Evolutionary conservation across 2,329 filamentous ascomycete species (phyloP), one percentile per base, ranked within the genome.

Genomic region (Lachnellula suecica): DNA sequence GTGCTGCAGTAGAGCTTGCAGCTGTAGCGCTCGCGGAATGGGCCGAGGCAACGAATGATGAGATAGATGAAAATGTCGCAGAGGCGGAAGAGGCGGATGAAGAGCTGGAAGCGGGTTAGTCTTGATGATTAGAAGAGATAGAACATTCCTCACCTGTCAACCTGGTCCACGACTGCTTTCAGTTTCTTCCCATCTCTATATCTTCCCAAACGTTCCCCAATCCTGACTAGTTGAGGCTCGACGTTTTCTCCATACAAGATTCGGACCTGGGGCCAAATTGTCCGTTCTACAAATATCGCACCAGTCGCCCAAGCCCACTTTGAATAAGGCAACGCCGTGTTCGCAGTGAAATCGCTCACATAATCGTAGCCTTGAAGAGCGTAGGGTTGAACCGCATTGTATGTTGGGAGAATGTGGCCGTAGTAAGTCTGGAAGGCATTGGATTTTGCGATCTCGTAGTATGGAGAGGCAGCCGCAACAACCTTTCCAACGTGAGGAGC

Each of bases 181-280:
- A 87, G 62, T 60, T 82, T 84, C 66, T 82, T 83, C 19, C 82
- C 82, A 62, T 82, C 77, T 20, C 78, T 71, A 52, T 91, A 89
- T 44, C 88, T 79, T 37, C 91, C 92, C 10, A 99, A 80, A 42
- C 92, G 85, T 73, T 97, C 88, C 11, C 90, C 89, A 64, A 99
- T 97, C 63, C 91, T 90, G 51, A 93, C 82, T 13, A 99, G 79
- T 71, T 99, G 95, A 13, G 95, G 95, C 72, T 97, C 92, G 3
- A 99, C 92, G 63, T 96, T 96, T 66, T 96, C 86, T 10, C 86
- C 82, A 66, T 97, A 97, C 4, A 97, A 74, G 13, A 88, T 79
- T 23, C 88, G 84, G 10, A 97, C 58, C 59, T 88, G 86, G 2
- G 93, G 93, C 87, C 89, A 94, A 15, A 97, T 75, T 2, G 84